phyloP scores from a whole-genome alignment of 2,329 filamentous ascomycete genomes.

The Fulvia fulva region DNA sequence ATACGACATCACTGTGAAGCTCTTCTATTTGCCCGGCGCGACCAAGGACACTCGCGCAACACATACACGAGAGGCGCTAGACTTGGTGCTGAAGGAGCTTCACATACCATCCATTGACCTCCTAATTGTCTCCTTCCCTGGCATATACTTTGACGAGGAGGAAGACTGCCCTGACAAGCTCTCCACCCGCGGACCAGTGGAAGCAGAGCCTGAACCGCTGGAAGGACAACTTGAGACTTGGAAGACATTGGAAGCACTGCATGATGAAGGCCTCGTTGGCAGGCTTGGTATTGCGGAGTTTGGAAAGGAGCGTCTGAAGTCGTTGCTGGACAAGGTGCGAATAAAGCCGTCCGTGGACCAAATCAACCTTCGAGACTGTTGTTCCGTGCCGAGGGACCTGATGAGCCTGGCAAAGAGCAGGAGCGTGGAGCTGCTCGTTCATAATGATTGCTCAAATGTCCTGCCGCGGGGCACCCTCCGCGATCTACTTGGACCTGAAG shows the following conservation, averaged over 20 bases:
- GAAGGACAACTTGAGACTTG: conserved; percentile 65
- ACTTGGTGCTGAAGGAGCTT: conserved; percentile 75
- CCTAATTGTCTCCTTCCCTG: conserved; percentile 88
- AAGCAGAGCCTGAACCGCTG: conserved; percentile 53
- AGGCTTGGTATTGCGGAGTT: conserved; percentile 88
- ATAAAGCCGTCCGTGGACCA: conserved; percentile 82
- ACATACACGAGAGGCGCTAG: conserved; percentile 74
- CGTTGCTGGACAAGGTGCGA: conserved; percentile 67
- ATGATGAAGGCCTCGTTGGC: conserved; percentile 65
- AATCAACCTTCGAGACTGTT: conserved; percentile 95
- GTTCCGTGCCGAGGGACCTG: conserved; percentile 85
- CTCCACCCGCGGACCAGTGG: conserved; percentile 35
- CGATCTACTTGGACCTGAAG: conserved; percentile 72
- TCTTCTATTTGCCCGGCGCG: conserved; percentile 77
- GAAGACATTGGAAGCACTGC: conserved; percentile 65
- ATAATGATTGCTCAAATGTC: conserved; percentile 91
- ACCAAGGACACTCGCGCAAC: conserved; percentile 49
- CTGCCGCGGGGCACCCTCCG: conserved; percentile 79
- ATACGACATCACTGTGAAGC: conserved; percentile 93
- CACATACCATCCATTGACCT: conserved; percentile 74
- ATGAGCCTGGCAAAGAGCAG: conserved; percentile 78
- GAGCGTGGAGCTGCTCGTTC: conserved; percentile 82
- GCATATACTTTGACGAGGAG: conserved; percentile 87
- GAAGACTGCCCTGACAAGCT: conserved; percentile 67
- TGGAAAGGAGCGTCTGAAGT: conserved; percentile 74